Percentiles rank a stretch among this genome's conserved stretches.
These are phyloP conservation scores for Rhizopogon hawkerae DNA, from an alignment of 1,284 basidiomycete genomes.

Conservation along the genomic window DNA sequence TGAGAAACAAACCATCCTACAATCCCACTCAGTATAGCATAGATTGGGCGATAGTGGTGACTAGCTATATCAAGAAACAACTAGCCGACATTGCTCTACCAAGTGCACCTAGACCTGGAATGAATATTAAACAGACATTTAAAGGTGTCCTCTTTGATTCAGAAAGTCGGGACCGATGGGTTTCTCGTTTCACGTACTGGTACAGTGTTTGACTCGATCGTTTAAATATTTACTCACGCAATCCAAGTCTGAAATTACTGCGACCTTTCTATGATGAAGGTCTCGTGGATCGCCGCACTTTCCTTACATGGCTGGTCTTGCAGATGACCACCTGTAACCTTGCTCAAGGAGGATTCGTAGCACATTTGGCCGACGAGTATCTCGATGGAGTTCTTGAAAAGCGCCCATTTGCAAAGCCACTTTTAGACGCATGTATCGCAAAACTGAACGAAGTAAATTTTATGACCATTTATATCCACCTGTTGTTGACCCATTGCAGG, in stretches of 20 bases:
- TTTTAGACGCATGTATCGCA: conserved; percentile 57
- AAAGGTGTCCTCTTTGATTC: conserved; percentile 67
- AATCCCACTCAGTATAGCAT: conserved; percentile 79
- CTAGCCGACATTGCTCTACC: conserved; percentile 79
- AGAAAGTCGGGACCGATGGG: conserved; percentile 68
- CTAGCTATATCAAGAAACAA: conserved; percentile 86
- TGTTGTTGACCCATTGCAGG: not conserved
- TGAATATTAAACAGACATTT: conserved; percentile 74
- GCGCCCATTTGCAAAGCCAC: conserved; percentile 55
- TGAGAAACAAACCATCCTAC: conserved; percentile 64
- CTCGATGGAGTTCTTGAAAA: conserved; percentile 62
- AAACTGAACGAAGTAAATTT: conserved; percentile 61
- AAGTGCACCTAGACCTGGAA: conserved; percentile 59
- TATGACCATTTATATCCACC: not conserved
- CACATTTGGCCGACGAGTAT: conserved; percentile 73
- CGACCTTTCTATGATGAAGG: conserved; percentile 74
- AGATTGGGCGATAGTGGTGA: conserved; percentile 85
- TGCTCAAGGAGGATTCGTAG: conserved; percentile 78
- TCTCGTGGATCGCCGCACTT: conserved; percentile 74
- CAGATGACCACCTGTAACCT: conserved; percentile 71
- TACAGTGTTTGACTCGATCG: conserved; percentile 28
- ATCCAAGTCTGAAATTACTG: conserved; percentile 53
- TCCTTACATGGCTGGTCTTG: conserved; percentile 79
- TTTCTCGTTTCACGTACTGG: conserved; percentile 76
- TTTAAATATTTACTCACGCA: not conserved